A percentile compares a stretch with the other conserved stretches of the same genome.
Conservation (phyloP, 129 eudicot genomes). For the Logfia minima region DNA sequence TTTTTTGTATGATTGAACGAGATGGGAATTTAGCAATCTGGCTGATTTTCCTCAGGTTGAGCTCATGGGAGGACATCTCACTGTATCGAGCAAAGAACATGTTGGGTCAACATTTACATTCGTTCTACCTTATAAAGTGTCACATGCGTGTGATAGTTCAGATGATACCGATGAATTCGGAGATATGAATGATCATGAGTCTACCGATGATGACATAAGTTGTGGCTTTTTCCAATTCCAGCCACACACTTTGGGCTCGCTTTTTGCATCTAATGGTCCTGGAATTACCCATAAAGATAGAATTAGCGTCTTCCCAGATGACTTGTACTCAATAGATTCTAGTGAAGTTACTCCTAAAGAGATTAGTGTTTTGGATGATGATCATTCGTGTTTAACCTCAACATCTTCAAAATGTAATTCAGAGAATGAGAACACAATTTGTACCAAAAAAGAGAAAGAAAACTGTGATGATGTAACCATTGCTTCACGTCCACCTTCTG, state of each 20-base stretch:
- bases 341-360: slow-evolving; percentile 41
- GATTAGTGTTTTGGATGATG: slow-evolving; percentile 41
- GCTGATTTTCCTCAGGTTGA: slow-evolving; percentile 55
- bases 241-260: slow-evolving; percentile 62
- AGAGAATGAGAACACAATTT: slow-evolving; percentile 25
- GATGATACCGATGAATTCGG: slow-evolving; percentile 79
- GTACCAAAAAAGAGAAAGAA: slow-evolving; percentile 30
- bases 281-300: slow-evolving; percentile 43
- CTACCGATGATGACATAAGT: slow-evolving; percentile 55
- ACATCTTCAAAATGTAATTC: slow-evolving; percentile 30
- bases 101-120: slow-evolving; percentile 82
- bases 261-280: slow-evolving; percentile 50
- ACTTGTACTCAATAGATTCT: slow-evolving; percentile 32
- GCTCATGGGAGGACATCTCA: slow-evolving; percentile 92
- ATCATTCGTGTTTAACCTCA: slow-evolving; percentile 32
- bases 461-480: slow-evolving; percentile 15
- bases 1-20: not conserved
- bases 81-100: slow-evolving; percentile 80
- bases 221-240: slow-evolving; percentile 72
- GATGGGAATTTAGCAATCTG: slow-evolving; percentile 16
- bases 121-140: slow-evolving; percentile 68
- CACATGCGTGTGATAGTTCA: slow-evolving; percentile 60
- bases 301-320: slow-evolving; percentile 33
- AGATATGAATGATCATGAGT: slow-evolving; percentile 59
- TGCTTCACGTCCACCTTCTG: slow-evolving; percentile 18